Conservation (phyloP, 805 yeast species). For the Saccharomycopsis amapae region DNA sequence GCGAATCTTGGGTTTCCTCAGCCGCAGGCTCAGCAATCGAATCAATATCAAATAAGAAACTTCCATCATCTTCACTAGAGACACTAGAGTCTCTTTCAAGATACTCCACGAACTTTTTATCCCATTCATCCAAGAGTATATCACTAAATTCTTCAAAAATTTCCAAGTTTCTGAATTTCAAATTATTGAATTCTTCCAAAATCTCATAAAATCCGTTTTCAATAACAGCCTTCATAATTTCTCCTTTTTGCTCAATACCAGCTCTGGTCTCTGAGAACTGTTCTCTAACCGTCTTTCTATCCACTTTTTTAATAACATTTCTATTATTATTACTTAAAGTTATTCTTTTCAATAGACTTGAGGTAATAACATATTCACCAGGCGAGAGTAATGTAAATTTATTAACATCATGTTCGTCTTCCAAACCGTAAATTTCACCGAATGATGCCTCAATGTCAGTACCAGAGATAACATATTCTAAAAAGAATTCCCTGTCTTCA, state of each 20-base stretch:
- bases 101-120: conserved; percentile 12
- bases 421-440: conserved; percentile 15
- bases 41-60: conserved; percentile 15
- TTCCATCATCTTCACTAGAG: conserved; percentile 3
- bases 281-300: conserved; percentile 44
- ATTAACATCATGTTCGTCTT: neutral
- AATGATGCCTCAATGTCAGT: conserved; percentile 18
- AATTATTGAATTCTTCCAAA: conserved; percentile 30
- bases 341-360: conserved; percentile 8
- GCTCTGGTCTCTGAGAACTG: conserved; percentile 30
- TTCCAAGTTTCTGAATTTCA: conserved; percentile 47
- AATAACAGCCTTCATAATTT: conserved; percentile 24
- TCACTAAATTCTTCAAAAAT: conserved; percentile 71
- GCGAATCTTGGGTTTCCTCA: neutral
- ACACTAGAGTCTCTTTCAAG: conserved; percentile 4
- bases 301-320: conserved; percentile 33
- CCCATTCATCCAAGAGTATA: conserved; percentile 50
- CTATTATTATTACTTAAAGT: conserved; percentile 26
- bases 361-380: conserved; percentile 10
- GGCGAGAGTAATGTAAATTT: conserved; percentile 12
- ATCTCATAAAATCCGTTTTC: conserved; percentile 26
- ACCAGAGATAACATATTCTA: conserved; percentile 15
- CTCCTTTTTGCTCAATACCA: conserved; percentile 28
- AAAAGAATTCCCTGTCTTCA: conserved; percentile 12
- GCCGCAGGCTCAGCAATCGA: neutral